Evolutionary conservation across 2,329 filamentous ascomycete genomes (phyloP), one percentile per base, ranked within the genome.

Genomic region (Beauveria scarabaeidicola): DNA sequence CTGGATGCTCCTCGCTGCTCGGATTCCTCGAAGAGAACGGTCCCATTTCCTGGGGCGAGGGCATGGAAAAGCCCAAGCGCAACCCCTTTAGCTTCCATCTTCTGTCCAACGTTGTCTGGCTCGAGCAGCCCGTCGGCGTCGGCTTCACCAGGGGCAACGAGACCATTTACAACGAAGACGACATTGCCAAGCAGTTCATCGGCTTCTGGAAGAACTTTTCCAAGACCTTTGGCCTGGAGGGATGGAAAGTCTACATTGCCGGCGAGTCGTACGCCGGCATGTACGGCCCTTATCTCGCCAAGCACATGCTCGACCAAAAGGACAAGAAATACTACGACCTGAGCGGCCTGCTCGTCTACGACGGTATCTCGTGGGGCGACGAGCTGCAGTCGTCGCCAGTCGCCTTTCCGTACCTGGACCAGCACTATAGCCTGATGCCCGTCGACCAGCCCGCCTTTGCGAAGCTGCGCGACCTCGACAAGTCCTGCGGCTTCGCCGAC

Each of bases 21-120:
- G 88, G 87, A 8, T 75, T 92, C 1, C 70, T 93, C 10, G 87
- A 90, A 54, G 89, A 93, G 66, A 92, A 91, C 65, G 89, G 90
- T 0, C 87, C 89, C 0, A 87, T 90, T 66, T 60, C 81, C 5
- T 90, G 87, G 86, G 82, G 87, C 68, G 78, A 83, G 13, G 90
- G 90, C 38, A 92, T 87, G 1, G 81, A 78, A 59, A 77, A 78
- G 19, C 88, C 88, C 0, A 77, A 84, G 0, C 73, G 76, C 48
- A 91, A 91, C 68, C 78, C 81, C 0, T 91, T 86, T 75, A 81
- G 81, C n/a, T 92, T 88, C 88, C 82, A 83, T 61, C 87, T 87
- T 54, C 72, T 93, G 40, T 89, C 88, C 57, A 91, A 92, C 70
- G 82, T 92, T 66, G 75, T 94, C 51, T 94, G 85, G 82, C 79